Evolutionary conservation across 176 grass and related monocot species (phyloP).

Genomic region (Zea mays): DNA sequence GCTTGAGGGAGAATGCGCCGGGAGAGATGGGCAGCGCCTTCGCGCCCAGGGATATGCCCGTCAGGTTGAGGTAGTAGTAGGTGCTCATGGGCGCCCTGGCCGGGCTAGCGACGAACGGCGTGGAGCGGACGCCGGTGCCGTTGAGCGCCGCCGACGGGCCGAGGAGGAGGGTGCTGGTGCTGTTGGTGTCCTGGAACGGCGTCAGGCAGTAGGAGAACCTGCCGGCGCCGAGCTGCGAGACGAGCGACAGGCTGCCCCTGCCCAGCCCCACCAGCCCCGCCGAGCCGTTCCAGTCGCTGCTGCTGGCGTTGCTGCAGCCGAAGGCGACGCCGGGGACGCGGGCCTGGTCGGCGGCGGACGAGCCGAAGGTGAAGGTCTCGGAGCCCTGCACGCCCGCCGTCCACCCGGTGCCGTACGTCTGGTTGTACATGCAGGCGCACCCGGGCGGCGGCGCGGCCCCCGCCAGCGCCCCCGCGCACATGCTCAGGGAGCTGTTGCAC

Average conservation of each 20-base stretch:
- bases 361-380: conserved; percentile 73
- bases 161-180: conserved; percentile 55
- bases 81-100: conserved; percentile 36
- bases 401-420: conserved; percentile 65
- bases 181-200: conserved; percentile 50
- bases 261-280: conserved; percentile 64
- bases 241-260: conserved; percentile 51
- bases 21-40: conserved; percentile 30
- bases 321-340: conserved; percentile 40
- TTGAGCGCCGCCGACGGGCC: conserved; percentile 41
- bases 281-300: conserved; percentile 42
- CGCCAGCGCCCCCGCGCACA: conserved; percentile 22
- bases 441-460: conserved; percentile 5
- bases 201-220: conserved; percentile 78
- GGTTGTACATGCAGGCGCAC: conserved; percentile 64
- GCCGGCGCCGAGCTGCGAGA: conserved; percentile 60
- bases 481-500: conserved; percentile 52
- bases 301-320: conserved; percentile 60
- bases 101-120: conserved; percentile 59
- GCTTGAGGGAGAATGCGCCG: conserved; percentile 30
- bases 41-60: conserved; percentile 59
- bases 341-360: conserved; percentile 16
- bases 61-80: conserved; percentile 67
- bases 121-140: conserved; percentile 39
- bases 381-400: conserved; percentile 49